Base-by-base conservation (phyloP, 2,329 filamentous ascomycete species). In the Daldinia sp. region DNA sequence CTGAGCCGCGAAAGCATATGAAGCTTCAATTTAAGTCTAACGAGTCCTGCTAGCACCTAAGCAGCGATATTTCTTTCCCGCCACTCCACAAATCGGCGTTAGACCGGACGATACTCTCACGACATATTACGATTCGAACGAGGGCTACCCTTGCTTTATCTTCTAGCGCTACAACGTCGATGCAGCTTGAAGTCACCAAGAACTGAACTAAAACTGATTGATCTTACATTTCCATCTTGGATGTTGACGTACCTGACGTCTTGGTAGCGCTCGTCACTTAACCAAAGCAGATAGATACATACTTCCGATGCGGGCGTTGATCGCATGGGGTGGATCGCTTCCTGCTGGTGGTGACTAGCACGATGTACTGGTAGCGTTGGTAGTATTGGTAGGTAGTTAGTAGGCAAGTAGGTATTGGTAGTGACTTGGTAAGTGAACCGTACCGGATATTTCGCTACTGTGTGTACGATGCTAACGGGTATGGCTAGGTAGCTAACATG, bases 91-190 rank as follows among this genome's bases (percentile, higher is more conserved):
- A 59, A 56, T 57, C 65, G 63, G 63, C 57, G 49, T 41, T 56
- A 63, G 56, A 67, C 65, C 59, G 62, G 65, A 63, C 50, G 65
- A 63, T 61, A n/a, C 53, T 63, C 62, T 64, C 61, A 62, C 56
- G 55, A 62, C 52, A 62, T 55, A 65, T 52, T 51, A 60, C 56
- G 57, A 56, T 51, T 30, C 50, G 43, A 54, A 53, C 23, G 39
- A 56, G 25, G 32, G 30, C 21, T 32, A 54, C 55, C 57, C 54
- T 58, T 65, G 59, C 53, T 37, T 61, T 63, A 43, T 61, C 45
- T 17, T 34, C 17, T 58, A 63, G 56, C 51, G 51, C 21, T 61
- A 61, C 58, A 61, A 54, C 43, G 50, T 30, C 47, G 30, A 66
- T 66, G 65, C 63, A 68, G 59, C 50, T 61, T 58, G 45, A 63